Base-by-base conservation (phyloP, 768 basidiomycete species). In the Leucosporidium yakuticum region DNA sequence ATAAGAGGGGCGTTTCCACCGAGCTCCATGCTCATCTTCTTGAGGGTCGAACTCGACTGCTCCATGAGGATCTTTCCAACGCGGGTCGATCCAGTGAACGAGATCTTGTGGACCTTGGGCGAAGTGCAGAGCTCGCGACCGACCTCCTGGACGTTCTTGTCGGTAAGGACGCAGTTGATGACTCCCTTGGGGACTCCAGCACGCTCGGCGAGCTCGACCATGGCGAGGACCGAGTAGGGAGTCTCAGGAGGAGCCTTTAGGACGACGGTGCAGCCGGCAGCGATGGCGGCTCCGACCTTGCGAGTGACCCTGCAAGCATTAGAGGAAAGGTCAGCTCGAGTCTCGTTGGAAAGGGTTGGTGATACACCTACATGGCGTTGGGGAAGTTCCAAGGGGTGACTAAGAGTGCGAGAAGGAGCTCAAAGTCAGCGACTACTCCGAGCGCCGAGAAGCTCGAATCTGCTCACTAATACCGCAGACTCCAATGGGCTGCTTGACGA, bases 101-200 rank as follows among this genome's bases (percentile, higher is more conserved):
- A 90, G 50, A 97, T 83, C 80, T 97, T 97, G 79, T 84, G 88
- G 70, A 98, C 86, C 44, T 78, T 80, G 73, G 86, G 86, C 81
- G 84, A 94, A 77, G 92, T 87, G 77, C 91, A 95, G 83, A 98
- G 85, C 80, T 96, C 94, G 74, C 88, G 87, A 25, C 91, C 95
- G 32, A 97, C 89, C 27, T 87, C 89, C 64, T 78, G 39, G 36
- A 44, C 36, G 75, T 96, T 85, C 77, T 88, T 88, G 58, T 88
- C 84, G 3, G 93, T 93, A 3, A 92, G 90, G 51, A 99, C 86
- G 59, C 96, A 83, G 79, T 99, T 98, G 78, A 99, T 86, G 48
- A 97, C 96, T 54, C 96, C 96, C 44, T 89, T 85, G 7, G 96
- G 95, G 54, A 99, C 81, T 44, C 95, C 96, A n/a, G 94, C 95